These are phyloP conservation scores for Sphagnum fallax DNA, from an alignment of 228 moss, liverwort and hornwort species.

Conservation along the genomic window DNA sequence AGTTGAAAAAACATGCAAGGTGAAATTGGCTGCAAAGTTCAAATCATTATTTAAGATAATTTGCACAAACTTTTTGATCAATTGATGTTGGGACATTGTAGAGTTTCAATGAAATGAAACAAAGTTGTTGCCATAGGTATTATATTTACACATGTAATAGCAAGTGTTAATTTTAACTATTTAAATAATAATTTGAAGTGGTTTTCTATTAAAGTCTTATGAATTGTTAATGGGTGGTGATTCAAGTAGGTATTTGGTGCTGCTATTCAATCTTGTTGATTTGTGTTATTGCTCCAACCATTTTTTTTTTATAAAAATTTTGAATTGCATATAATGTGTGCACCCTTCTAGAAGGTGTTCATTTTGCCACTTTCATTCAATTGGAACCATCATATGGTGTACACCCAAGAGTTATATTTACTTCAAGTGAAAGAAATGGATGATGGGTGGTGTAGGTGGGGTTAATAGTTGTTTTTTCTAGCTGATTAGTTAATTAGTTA, in stretches of 20 bases:
- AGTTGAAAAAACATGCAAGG: too few species aligned
- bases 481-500: conserved; percentile 64
- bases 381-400: not conserved
- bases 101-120: not conserved
- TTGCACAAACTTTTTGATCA: not conserved
- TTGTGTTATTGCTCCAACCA: conserved; percentile 63
- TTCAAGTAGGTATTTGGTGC: conserved; percentile 53
- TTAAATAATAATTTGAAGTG: too few species aligned
- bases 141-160: not conserved
- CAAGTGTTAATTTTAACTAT: too few species aligned
- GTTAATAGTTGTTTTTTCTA: conserved; percentile 75
- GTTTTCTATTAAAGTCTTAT: too few species aligned
- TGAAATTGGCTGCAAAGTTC: too few species aligned
- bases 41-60: too few species aligned
- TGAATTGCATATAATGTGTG: conserved; percentile 58
- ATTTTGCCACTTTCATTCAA: not conserved
- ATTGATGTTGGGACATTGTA: not conserved
- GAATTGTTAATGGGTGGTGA: conserved; percentile 4
- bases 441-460: conserved; percentile 45
- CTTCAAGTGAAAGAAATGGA: not conserved
- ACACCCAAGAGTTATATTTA: not conserved
- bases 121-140: not conserved
- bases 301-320: conserved; percentile 57
- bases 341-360: conserved; percentile 81
- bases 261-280: conserved; percentile 69